A percentile compares a stretch with the other conserved stretches of the same genome.
These are phyloP conservation scores for Flaveria robusta DNA, from an alignment of 129 eudicot species.

Conservation along the genomic window DNA sequence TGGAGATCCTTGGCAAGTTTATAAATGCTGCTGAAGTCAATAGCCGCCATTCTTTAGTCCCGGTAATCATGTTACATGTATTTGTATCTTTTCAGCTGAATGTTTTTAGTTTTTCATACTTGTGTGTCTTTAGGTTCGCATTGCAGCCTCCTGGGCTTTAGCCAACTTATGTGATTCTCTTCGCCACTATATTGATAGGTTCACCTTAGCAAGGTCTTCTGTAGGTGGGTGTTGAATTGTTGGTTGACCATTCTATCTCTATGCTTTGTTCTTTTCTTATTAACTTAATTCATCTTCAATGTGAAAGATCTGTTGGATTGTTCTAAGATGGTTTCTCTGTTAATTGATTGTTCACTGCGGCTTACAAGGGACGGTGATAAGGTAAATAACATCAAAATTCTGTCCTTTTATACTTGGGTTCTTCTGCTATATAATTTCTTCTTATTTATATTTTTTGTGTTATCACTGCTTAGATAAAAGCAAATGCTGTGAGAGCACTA, in stretches of 20 bases:
- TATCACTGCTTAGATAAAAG: constrained; percentile 59
- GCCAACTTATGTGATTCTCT: constrained; percentile 91
- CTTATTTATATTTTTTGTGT: constrained; percentile 1
- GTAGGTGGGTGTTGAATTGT: constrained; percentile 38
- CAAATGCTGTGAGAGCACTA: constrained; percentile 95
- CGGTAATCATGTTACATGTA: constrained; percentile 41
- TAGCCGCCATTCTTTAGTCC: constrained; percentile 54
- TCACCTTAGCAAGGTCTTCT: constrained; percentile 39
- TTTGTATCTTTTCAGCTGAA: constrained; percentile 2
- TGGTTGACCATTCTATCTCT: neutral
- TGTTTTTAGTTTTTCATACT: neutral
- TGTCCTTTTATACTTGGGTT: neutral
- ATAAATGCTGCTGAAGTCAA: constrained; percentile 69
- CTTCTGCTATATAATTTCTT: neutral
- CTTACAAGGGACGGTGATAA: constrained; percentile 87
- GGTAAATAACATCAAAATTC: constrained; percentile 41
- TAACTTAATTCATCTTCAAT: constrained; percentile 12
- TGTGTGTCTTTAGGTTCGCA: constrained; percentile 67
- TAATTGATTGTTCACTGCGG: constrained; percentile 67
- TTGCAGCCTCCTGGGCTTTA: constrained; percentile 95
- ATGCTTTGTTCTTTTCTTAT: neutral
- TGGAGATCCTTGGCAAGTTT: constrained; percentile 66
- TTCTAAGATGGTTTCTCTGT: constrained; percentile 43
- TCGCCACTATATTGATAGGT: constrained; percentile 56
- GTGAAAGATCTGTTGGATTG: constrained; percentile 48